Evolutionary conservation across 441 rosid genomes (phyloP).

Genomic region (Biscutella laevigata): DNA sequence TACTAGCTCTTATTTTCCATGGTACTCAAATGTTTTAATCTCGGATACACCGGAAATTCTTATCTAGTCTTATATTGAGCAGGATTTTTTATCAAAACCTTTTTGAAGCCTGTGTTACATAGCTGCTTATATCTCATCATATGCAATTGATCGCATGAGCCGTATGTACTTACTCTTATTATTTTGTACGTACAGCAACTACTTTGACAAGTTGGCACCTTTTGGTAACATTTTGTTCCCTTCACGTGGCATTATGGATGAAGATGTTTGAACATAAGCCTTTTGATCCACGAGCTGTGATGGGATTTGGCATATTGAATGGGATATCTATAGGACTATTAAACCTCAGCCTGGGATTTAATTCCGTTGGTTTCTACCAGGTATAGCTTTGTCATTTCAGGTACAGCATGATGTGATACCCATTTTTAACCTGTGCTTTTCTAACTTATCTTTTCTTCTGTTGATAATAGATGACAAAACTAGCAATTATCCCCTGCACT

Average conservation of each 20-base stretch:
- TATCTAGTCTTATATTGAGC: not conserved
- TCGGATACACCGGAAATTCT: not conserved
- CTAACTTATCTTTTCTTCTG: slow-evolving; percentile 7
- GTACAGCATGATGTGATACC: not conserved
- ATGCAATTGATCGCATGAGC: slow-evolving; percentile 2
- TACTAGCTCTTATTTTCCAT: not conserved
- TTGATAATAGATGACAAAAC: slow-evolving; percentile 77
- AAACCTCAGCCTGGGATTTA: slow-evolving; percentile 97
- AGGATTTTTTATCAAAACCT: not conserved
- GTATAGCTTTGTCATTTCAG: slow-evolving; percentile 33
- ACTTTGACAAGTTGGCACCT: slow-evolving; percentile 99
- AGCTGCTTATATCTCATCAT: not conserved
- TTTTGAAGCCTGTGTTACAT: not conserved
- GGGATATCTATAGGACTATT: slow-evolving; percentile 93
- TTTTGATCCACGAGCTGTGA: slow-evolving; percentile 94
- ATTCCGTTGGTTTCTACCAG: slow-evolving; percentile 98
- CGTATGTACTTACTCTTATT: slow-evolving; percentile 17
- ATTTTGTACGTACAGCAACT: slow-evolving; percentile 55
- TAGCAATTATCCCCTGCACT: slow-evolving; percentile 97
- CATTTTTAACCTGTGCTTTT: not conserved
- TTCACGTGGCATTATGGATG: slow-evolving; percentile 94
- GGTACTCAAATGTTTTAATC: not conserved
- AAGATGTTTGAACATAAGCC: slow-evolving; percentile 98
- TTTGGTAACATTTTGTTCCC: slow-evolving; percentile 94
- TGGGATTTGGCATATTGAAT: slow-evolving; percentile 96